Percentiles rank a stretch among this genome's conserved stretches.
These are phyloP conservation scores for Leishmania tropica DNA, from an alignment of 208 protist species.

Conservation along the genomic window DNA sequence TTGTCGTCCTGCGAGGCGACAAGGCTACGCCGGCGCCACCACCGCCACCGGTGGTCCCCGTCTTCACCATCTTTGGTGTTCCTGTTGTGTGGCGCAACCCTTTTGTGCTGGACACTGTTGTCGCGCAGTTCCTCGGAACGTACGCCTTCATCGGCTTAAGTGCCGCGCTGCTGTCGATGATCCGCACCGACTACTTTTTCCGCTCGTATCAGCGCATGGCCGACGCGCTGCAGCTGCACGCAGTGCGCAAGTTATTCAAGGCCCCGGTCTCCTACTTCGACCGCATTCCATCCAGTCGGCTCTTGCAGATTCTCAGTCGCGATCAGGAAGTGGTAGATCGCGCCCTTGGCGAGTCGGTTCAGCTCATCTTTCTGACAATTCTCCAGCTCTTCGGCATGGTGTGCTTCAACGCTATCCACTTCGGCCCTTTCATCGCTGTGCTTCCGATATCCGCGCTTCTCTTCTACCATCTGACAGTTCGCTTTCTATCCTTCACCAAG, in stretches of 20 bases:
- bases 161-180: conserved; percentile 51
- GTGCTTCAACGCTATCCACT: conserved; percentile 65
- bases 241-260: conserved; percentile 57
- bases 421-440: conserved; percentile 60
- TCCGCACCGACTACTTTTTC: conserved; percentile 64
- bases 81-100: conserved; percentile 34
- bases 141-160: conserved; percentile 67
- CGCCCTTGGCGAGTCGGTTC: conserved; percentile 56
- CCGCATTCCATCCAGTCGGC: conserved; percentile 49
- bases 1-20: conserved; percentile 30
- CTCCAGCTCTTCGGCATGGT: conserved; percentile 69
- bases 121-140: conserved; percentile 52
- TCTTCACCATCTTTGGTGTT: conserved; percentile 17
- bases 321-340: conserved; percentile 77
- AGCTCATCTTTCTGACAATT: conserved; percentile 60
- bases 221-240: conserved; percentile 59
- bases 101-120: conserved; percentile 41
- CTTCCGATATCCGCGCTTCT: conserved; percentile 70
- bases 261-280: conserved; percentile 85
- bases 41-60: conserved; percentile 19
- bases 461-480: conserved; percentile 71
- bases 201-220: conserved; percentile 56
- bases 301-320: conserved; percentile 63
- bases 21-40: conserved; percentile 21
- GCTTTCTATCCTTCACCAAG: conserved; percentile 70